Base-by-base conservation (phyloP, 2,329 filamentous ascomycete species). In the Aspergillus calidoustus region DNA sequence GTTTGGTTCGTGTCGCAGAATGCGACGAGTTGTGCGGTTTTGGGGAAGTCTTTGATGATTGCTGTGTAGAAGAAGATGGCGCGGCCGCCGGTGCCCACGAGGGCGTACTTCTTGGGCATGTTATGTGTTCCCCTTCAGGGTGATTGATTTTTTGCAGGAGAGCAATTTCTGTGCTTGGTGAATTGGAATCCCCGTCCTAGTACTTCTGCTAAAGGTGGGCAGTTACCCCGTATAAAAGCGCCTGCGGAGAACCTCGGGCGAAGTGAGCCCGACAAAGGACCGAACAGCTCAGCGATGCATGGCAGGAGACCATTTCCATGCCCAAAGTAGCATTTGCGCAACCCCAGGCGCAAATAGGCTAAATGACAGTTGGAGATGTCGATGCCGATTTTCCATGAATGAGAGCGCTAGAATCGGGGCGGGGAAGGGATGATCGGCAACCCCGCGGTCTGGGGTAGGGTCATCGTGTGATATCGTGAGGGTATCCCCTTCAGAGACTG, bases 1-100 rank as follows among this genome's bases (percentile, higher is more conserved):
- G 85, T 87, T 65, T 85, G 81, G 71, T 88, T 88, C 4, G 82
- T 86, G 68, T 88, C 86, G 72, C 85, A 87, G 58, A 88, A 75
- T 1, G 78, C 85, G 17, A 87, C 85, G 22, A 88, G 78, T 38
- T 76, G 69, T 0, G 84, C 83, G 0, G 83, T 86, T 9, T 74
- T 67, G 53, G 72, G 72, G 74, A 85, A 87, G 62, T 84, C 81
- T 31, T 75, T 77, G 9, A 81, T 82, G 60, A 88, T 86, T 49
- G 84, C 84, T 0, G 81, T 82, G 76, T 87, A 88, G 75, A 85
- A 88, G 79, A 88, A 87, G 57, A 80, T 81, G n/a, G 85, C 82
- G 15, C 86, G 82, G 17, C 84, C 84, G 19, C 86, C 86, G 1
- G 83, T 84, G 68, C 86, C 86, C n/a, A 88, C 80, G 30, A 67